Percentiles rank a stretch among this genome's conserved stretches.
Conservation (phyloP, 345 rosid genomes). For the Lumnitzera racemosa region DNA sequence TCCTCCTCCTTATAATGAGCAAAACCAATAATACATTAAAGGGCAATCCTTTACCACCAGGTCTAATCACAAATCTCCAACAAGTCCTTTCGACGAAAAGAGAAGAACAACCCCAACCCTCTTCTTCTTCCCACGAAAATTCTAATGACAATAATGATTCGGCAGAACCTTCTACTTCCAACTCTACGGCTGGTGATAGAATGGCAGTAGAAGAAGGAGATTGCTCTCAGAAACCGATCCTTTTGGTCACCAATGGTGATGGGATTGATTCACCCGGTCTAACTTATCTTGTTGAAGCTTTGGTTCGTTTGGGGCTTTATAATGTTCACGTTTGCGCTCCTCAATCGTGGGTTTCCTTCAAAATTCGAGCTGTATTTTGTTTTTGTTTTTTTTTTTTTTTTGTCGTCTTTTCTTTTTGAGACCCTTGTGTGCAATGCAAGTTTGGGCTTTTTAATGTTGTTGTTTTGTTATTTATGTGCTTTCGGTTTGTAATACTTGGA, state of each 20-base stretch:
- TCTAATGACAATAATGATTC: slow-evolving; percentile 18
- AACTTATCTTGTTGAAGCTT: slow-evolving; percentile 76
- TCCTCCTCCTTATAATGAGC: slow-evolving; percentile 1
- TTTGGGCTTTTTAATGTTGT: background rate
- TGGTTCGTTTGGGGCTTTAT: slow-evolving; percentile 63
- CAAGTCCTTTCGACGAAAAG: slow-evolving; percentile 61
- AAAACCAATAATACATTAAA: slow-evolving; percentile 11
- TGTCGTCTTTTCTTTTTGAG: background rate
- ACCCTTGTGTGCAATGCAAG: too few relatives aligned
- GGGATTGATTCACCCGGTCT: slow-evolving; percentile 95
- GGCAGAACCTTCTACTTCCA: slow-evolving; percentile 31
- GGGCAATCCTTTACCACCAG: slow-evolving; percentile 62
- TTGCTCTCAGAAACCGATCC: slow-evolving; percentile 52
- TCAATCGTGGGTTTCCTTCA: slow-evolving; percentile 57
- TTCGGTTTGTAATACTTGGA: too few relatives aligned
- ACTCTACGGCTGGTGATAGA: slow-evolving; percentile 8
- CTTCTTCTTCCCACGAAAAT: slow-evolving; percentile 25
- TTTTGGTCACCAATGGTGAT: slow-evolving; percentile 79
- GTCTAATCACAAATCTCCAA: slow-evolving; percentile 76
- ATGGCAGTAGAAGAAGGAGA: slow-evolving; percentile 16
- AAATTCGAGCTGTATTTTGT: background rate
- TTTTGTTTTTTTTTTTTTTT: background rate
- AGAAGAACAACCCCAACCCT: slow-evolving; percentile 12
- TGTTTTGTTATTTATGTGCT: too few relatives aligned
- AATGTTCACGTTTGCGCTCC: slow-evolving; percentile 92